phyloP scores from a whole-genome alignment of 495 filamentous ascomycete genomes.

The Clavariopsis aquatica region DNA sequence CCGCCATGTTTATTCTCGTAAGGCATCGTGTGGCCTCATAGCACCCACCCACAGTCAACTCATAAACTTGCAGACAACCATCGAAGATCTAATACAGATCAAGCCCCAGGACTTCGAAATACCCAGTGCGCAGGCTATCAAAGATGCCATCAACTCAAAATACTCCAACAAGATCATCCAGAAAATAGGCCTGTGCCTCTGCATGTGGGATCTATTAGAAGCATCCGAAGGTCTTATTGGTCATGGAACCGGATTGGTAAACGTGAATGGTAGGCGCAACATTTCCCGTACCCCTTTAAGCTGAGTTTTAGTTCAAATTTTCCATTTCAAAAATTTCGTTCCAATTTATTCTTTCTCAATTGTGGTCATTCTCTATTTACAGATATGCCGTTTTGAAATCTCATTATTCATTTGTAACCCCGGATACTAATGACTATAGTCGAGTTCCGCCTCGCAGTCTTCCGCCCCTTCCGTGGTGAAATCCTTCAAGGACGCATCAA shows the following conservation, averaged over 20 bases:
- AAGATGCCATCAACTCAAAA: slow-evolving; percentile 93
- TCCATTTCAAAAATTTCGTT: not conserved
- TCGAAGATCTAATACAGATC: slow-evolving; percentile 91
- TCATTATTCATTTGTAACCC: not conserved
- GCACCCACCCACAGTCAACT: slow-evolving; percentile 10
- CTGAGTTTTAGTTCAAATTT: too few relatives aligned
- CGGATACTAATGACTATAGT: slow-evolving; percentile 52
- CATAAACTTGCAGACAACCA: slow-evolving; percentile 55
- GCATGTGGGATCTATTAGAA: slow-evolving; percentile 80
- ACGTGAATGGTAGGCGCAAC: slow-evolving; percentile 75
- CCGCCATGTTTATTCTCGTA: slow-evolving; percentile 38
- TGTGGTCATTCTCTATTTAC: not conserved
- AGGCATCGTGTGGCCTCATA: not conserved
- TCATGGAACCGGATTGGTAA: slow-evolving; percentile 82
- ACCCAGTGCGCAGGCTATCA: slow-evolving; percentile 72
- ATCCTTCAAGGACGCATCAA: slow-evolving; percentile 80
- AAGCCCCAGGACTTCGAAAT: slow-evolving; percentile 81
- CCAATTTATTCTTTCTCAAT: too few relatives aligned
- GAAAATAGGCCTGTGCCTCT: slow-evolving; percentile 89
- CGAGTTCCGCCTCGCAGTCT: slow-evolving; percentile 89
- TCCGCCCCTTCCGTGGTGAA: slow-evolving; percentile 91
- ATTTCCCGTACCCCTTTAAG: too few relatives aligned
- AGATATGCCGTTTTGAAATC: not conserved
- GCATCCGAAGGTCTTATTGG: slow-evolving; percentile 91
- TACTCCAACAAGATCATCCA: slow-evolving; percentile 91